Conservation (phyloP, 2,329 filamentous ascomycete species). For the Ceratocystis harringtonii region DNA sequence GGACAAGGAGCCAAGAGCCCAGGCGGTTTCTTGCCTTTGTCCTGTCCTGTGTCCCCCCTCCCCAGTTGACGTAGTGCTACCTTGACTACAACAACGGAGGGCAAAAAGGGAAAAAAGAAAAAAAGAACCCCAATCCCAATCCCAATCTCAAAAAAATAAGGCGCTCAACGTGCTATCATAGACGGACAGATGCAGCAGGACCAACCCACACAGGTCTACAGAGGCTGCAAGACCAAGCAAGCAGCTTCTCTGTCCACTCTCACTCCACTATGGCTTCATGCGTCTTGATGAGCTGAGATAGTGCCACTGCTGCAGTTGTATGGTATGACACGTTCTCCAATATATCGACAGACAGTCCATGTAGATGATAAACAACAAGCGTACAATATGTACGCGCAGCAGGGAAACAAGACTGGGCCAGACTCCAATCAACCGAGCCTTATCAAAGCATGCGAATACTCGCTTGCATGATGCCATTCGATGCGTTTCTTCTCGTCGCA, state of each 20-base stretch:
- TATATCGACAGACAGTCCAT: neutral
- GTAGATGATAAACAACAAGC: neutral
- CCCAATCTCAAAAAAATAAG: neutral
- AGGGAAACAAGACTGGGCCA: neutral
- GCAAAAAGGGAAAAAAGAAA: neutral
- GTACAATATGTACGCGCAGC: neutral
- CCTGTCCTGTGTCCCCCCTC: too few relatives aligned
- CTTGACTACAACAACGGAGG: neutral
- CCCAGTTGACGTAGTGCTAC: too few relatives aligned
- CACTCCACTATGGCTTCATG: neutral
- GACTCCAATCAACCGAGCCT: too few relatives aligned
- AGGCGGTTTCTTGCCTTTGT: too few relatives aligned
- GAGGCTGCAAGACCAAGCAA: neutral
- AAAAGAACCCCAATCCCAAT: neutral
- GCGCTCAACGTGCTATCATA: neutral
- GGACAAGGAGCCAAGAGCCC: too few relatives aligned
- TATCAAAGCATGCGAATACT: too few relatives aligned
- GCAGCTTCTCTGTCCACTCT: neutral
- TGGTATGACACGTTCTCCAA: neutral
- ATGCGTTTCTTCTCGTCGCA: neutral
- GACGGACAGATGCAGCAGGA: neutral
- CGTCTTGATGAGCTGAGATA: neutral
- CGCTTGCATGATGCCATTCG: too few relatives aligned
- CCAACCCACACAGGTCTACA: neutral
- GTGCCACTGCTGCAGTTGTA: neutral